Evolutionary conservation across 768 basidiomycete species (phyloP).

Genomic region (Tulasnella sp.): DNA sequence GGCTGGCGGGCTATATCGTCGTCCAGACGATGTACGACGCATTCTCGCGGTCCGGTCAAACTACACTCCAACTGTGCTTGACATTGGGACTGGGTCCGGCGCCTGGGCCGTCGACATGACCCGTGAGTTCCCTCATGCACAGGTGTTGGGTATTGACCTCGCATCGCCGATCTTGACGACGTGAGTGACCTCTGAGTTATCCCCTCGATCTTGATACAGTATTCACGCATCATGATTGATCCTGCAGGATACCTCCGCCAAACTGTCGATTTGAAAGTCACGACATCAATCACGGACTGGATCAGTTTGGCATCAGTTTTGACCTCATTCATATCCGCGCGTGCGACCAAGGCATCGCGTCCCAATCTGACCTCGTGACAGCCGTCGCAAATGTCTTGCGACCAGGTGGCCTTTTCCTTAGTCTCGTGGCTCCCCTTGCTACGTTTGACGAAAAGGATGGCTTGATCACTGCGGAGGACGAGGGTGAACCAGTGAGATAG

Average conservation of each 20-base stretch:
- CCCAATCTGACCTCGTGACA: not conserved
- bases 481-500: too few species aligned
- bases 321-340: not conserved
- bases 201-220: too few species aligned
- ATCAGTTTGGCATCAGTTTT: not conserved
- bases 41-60: not conserved
- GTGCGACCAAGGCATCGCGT: not conserved
- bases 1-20: constrained; percentile 2
- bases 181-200: not conserved
- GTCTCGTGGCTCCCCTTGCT: not conserved
- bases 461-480: too few species aligned
- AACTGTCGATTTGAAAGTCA: not conserved
- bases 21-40: not conserved
- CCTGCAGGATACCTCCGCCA: not conserved
- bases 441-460: too few species aligned
- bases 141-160: not conserved
- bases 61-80: not conserved
- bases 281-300: not conserved
- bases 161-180: not conserved
- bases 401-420: not conserved
- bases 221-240: not conserved
- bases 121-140: not conserved
- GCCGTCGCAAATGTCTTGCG: not conserved
- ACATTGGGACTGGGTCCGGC: not conserved
- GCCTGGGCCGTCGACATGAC: not conserved